These are phyloP conservation scores for Cucurbitaria berberidis DNA, from an alignment of 2,329 filamentous ascomycete genomes.

Conservation along the genomic window DNA sequence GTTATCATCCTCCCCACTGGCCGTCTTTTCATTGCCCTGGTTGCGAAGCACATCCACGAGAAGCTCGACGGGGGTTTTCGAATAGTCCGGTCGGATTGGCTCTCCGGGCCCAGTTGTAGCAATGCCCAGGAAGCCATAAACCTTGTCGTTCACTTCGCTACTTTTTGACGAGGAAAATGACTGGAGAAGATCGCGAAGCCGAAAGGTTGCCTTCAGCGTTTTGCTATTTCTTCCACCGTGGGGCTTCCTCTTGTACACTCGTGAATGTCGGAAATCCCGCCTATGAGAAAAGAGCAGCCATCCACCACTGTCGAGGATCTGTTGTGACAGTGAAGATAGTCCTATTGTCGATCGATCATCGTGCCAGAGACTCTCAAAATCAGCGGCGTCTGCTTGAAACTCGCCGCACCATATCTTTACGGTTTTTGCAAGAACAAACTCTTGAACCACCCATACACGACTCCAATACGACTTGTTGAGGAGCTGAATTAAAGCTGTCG, in stretches of 20 bases:
- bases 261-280: constrained; percentile 14
- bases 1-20: constrained; percentile 9
- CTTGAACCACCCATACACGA: constrained; percentile 20
- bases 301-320: constrained; percentile 5
- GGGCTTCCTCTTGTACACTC: constrained; percentile 10
- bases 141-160: constrained; percentile 13
- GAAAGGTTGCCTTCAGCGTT: constrained; percentile 12
- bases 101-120: constrained; percentile 11
- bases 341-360: not conserved
- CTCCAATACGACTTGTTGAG: constrained; percentile 19
- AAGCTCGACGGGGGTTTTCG: constrained; percentile 12
- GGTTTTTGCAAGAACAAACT: constrained; percentile 16
- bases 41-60: constrained; percentile 21
- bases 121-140: constrained; percentile 20
- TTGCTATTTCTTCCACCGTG: constrained; percentile 14
- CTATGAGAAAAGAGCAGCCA: constrained; percentile 19
- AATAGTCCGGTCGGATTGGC: constrained; percentile 18
- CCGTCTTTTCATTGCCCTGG: constrained; percentile 4
- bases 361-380: constrained; percentile 17
- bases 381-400: constrained; percentile 5
- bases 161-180: constrained; percentile 17
- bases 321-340: not conserved
- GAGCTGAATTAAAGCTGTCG: constrained; percentile 2
- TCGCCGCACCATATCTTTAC: constrained; percentile 21
- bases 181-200: constrained; percentile 17